A percentile compares a stretch with the other conserved stretches of the same genome.
Evolutionary conservation across 495 filamentous ascomycete genomes (phyloP).

Genomic region (Entonaema liquescens): DNA sequence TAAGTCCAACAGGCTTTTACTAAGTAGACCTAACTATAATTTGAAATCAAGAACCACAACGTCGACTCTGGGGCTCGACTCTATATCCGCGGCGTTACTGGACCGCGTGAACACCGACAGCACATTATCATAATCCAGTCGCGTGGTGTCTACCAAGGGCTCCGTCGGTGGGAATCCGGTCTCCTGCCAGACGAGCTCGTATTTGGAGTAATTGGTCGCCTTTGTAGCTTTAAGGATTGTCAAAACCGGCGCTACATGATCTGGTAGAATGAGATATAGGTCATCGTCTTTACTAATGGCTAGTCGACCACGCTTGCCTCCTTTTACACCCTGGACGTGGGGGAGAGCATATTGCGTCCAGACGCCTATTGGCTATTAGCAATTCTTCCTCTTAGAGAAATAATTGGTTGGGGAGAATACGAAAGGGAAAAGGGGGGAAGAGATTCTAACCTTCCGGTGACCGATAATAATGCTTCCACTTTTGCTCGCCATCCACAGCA

Average conservation of each 20-base stretch:
- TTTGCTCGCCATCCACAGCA: slow-evolving; percentile 39
- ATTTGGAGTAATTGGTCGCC: slow-evolving; percentile 37
- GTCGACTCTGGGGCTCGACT: slow-evolving; percentile 25
- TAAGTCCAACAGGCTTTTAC: background rate
- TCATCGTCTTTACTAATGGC: slow-evolving; percentile 49
- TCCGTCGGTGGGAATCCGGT: slow-evolving; percentile 47
- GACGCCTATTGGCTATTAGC: slow-evolving; percentile 23
- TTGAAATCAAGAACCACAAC: slow-evolving; percentile 52
- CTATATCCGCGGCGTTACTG: slow-evolving; percentile 7
- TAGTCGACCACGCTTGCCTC: slow-evolving; percentile 48
- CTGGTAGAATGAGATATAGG: slow-evolving; percentile 50
- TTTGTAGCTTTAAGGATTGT: slow-evolving; percentile 47
- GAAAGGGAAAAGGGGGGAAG: background rate
- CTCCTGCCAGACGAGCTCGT: slow-evolving; percentile 48
- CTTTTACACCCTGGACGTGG: slow-evolving; percentile 40
- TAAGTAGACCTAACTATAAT: slow-evolving; percentile 20
- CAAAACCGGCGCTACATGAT: slow-evolving; percentile 37
- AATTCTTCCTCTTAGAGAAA: background rate
- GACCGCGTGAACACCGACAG: slow-evolving; percentile 50
- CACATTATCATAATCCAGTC: slow-evolving; percentile 48
- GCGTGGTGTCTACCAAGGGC: slow-evolving; percentile 50
- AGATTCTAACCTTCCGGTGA: slow-evolving; percentile 42
- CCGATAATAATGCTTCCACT: slow-evolving; percentile 60
- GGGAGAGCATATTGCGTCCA: slow-evolving; percentile 46
- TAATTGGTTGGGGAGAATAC: background rate